Evolutionary conservation across 192 early-diverging fungal species (phyloP).

Genomic region (Gamsiella multidivaricata): DNA sequence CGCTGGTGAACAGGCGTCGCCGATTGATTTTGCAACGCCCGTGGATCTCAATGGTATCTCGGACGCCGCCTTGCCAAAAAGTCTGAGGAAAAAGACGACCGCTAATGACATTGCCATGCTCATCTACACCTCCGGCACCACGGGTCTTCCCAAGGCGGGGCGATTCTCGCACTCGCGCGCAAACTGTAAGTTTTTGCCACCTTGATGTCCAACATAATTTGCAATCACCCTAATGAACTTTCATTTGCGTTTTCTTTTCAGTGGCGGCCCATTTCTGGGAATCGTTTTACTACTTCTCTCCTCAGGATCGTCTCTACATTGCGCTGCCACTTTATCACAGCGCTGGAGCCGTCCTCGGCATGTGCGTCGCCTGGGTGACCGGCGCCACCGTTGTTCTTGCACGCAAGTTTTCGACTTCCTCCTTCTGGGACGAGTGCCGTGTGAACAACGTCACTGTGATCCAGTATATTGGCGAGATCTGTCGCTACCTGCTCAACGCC

Average conservation of each 20-base stretch:
- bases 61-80: constrained; percentile 34
- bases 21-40: constrained; percentile 46
- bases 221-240: no score
- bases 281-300: constrained; percentile 42
- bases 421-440: constrained; percentile 67
- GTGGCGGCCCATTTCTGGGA: constrained; percentile 47
- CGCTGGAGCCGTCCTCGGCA: constrained; percentile 55
- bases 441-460: constrained; percentile 60
- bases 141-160: constrained; percentile 72
- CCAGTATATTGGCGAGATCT: constrained; percentile 78
- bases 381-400: constrained; percentile 67
- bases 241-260: no score
- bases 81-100: constrained; percentile 16
- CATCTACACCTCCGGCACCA: constrained; percentile 69
- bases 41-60: constrained; percentile 26
- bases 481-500: constrained; percentile 69
- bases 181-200: constrained; percentile 43
- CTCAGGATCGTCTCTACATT: constrained; percentile 66
- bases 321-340: constrained; percentile 74
- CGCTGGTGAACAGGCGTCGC: constrained; percentile 10
- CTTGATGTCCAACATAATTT: no score
- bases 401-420: constrained; percentile 65
- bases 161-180: constrained; percentile 57
- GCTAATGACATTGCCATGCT: constrained; percentile 56
- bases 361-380: constrained; percentile 39